Conservation (phyloP, 2,329 filamentous ascomycete genomes). For the Colletotrichum sp. region DNA sequence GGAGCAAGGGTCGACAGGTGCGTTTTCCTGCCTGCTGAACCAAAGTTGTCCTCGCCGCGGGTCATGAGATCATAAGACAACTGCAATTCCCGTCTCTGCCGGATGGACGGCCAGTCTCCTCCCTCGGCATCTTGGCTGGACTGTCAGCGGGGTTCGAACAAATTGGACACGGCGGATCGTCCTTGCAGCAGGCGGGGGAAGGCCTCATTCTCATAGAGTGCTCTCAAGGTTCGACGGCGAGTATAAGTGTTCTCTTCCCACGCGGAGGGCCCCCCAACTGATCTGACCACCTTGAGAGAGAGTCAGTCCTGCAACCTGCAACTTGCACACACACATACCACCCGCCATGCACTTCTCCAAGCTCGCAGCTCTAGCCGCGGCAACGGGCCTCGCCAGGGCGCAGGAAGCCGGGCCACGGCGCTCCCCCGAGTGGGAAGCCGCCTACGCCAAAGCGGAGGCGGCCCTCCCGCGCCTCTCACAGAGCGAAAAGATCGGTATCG, state of each 20-base stretch:
- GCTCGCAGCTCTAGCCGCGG: slow-evolving; percentile 16
- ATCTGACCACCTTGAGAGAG: not conserved
- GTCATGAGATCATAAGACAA: slow-evolving; percentile 5
- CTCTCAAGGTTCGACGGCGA: not conserved
- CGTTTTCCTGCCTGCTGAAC: not conserved
- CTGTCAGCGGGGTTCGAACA: not conserved
- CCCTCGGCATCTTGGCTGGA: slow-evolving; percentile 10
- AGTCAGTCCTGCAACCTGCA: not conserved
- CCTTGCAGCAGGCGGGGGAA: not conserved
- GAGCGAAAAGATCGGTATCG: slow-evolving; percentile 79
- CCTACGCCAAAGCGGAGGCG: slow-evolving; percentile 71
- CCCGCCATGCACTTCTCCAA: slow-evolving; percentile 17
- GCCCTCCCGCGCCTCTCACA: slow-evolving; percentile 74
- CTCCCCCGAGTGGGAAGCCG: slow-evolving; percentile 61
- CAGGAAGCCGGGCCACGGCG: not conserved
- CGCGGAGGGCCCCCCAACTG: not conserved
- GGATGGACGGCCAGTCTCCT: not conserved
- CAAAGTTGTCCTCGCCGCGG: not conserved
- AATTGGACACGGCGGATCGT: not conserved
- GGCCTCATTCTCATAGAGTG: not conserved
- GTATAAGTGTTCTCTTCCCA: not conserved
- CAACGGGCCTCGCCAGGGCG: slow-evolving; percentile 14
- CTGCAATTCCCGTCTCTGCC: not conserved
- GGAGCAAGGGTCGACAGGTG: not conserved
- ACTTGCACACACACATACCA: not conserved